Percentiles rank a stretch among this genome's conserved stretches.
phyloP scores from a whole-genome alignment of 2,329 filamentous ascomycete genomes.

The Xylariaceae sp. region DNA sequence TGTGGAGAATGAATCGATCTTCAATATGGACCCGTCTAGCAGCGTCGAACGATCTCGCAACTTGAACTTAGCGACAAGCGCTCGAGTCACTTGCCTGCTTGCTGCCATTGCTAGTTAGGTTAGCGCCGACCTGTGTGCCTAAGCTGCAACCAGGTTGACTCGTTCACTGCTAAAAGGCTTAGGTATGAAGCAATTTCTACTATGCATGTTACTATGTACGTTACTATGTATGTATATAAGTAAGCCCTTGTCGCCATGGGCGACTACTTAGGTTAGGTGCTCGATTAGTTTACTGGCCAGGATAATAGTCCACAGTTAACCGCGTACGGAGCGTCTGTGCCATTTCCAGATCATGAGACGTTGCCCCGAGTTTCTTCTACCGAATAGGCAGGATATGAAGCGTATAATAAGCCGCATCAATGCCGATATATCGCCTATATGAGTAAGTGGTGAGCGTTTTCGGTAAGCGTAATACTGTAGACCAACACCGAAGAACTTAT shows the following conservation, averaged over 20 bases:
- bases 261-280: too few relatives aligned
- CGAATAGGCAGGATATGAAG: neutral
- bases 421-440: neutral
- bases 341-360: neutral
- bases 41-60: slow-evolving; percentile 26
- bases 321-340: neutral
- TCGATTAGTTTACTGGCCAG: neutral
- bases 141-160: slow-evolving; percentile 5
- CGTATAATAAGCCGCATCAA: neutral
- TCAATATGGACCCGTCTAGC: slow-evolving; percentile 20
- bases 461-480: neutral
- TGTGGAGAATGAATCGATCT: slow-evolving; percentile 28
- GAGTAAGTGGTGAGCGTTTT: neutral
- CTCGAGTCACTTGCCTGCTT: slow-evolving; percentile 12
- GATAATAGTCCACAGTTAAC: neutral
- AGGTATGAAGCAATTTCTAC: neutral
- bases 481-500: neutral
- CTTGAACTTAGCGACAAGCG: slow-evolving; percentile 19
- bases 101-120: slow-evolving; percentile 6
- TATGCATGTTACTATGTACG: neutral
- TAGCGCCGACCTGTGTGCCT: slow-evolving; percentile 19
- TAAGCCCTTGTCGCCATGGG: too few relatives aligned
- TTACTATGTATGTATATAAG: too few relatives aligned
- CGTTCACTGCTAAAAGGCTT: neutral
- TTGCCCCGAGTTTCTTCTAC: neutral